Evolutionary conservation across 306 rosid species (phyloP), one percentile per base, ranked within the genome.

Genomic region (Arachis hypogaea): DNA sequence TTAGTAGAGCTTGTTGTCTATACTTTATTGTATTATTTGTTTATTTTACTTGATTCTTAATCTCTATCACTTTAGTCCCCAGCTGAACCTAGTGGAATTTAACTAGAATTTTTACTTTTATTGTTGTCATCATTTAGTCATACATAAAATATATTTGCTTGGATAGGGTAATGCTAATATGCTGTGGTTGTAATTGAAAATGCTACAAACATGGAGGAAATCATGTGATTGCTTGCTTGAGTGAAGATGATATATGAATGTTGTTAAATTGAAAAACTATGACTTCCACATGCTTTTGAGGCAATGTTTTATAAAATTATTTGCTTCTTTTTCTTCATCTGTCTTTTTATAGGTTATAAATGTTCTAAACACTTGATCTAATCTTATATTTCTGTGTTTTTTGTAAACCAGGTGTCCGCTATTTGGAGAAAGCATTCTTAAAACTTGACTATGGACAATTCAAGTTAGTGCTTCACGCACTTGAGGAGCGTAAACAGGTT

Each of bases 361-460:
- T 50, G 63, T 71, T 52, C 47, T 29, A 66, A 14, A 61, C 45
- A n/a, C 41, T 46, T 84, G 36, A 63, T 71, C 59, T 11, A 22
- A 22, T 79, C 10, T 42, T 76, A 75, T 59, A 10, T 59, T 68
- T 63, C 36, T 46, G 52, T 44, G 69, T 69, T 82, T 59, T 56
- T 77, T 77, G 72, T 57, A 55, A 72, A 49, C 77, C 62, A 95
- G 99, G 99, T 40, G 99, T 95, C 49, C 90, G 99, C 29, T 95
- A 95, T 80, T 85, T 95, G 89, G 99, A 95, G 93, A 95, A 95
- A 82, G 99, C 99, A 6, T 95, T 95, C 45, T 90, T 95, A 74
- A 95, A 83, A 81, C 75, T 95, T 66, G 99, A 95, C 86, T 95
- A 90, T 57, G 97, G 97, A 50, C 98, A 92, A 84, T 82, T 92